Percentiles rank a stretch among this genome's conserved stretches.
Evolutionary conservation across 2,329 filamentous ascomycete genomes (phyloP).

Genomic region (Colletotrichum phormii): DNA sequence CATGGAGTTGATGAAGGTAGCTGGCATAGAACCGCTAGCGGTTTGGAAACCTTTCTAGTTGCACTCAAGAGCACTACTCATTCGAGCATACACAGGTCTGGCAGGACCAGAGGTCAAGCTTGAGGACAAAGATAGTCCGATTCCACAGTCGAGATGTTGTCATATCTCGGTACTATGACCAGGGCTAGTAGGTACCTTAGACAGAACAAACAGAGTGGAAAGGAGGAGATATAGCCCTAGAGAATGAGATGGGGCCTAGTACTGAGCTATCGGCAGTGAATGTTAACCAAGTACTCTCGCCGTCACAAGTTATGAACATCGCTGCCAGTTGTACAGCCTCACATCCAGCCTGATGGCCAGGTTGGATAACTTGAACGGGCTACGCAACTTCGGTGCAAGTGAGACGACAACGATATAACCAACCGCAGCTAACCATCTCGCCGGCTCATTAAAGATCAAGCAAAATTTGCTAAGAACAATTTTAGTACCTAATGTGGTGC

Average conservation of each 20-base stretch:
- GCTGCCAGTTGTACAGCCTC: neutral
- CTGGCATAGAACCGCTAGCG: neutral
- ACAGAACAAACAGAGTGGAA: neutral
- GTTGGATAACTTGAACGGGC: neutral
- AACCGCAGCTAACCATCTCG: too few species aligned
- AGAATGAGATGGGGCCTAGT: neutral
- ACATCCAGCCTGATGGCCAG: neutral
- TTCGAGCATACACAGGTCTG: neutral
- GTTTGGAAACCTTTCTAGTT: neutral
- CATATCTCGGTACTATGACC: too few species aligned
- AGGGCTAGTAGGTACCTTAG: neutral
- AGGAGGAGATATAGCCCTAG: neutral
- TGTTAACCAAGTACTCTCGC: neutral
- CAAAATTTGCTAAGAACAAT: conserved; percentile 14
- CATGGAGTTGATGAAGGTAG: neutral
- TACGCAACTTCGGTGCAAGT: neutral
- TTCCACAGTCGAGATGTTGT: too few species aligned
- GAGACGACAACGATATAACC: neutral
- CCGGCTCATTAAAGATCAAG: neutral
- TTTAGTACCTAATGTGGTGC: conserved; percentile 11
- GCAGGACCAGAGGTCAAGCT: neutral
- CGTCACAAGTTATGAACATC: neutral
- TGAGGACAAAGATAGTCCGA: neutral
- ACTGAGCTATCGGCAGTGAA: neutral
- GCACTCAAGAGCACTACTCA: neutral